A percentile compares a stretch with the other conserved stretches of the same genome.
phyloP scores from a whole-genome alignment of 345 rosid genomes.

The Aquilaria malaccensis region DNA sequence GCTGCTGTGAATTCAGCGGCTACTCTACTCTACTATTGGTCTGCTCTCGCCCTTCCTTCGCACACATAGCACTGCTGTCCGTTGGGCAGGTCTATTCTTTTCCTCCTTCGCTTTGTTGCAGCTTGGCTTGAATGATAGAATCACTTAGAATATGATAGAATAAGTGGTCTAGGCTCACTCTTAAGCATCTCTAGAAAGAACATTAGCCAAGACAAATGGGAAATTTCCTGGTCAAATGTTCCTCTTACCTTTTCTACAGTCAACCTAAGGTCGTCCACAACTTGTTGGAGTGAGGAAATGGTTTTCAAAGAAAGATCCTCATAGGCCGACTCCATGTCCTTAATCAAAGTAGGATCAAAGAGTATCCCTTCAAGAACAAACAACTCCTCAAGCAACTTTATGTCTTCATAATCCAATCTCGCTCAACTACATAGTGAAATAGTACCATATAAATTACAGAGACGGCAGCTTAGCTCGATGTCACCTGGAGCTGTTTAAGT shows the following conservation, averaged over 20 bases:
- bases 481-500: no score
- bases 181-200: no score
- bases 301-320: conserved; percentile 37
- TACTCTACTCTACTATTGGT: no score
- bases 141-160: no score
- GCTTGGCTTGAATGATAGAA: background rate
- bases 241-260: conserved; percentile 42
- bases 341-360: conserved; percentile 31
- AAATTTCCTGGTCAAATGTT: background rate
- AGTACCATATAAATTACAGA: conserved; percentile 7
- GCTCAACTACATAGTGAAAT: conserved; percentile 36
- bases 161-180: no score
- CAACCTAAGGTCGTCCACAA: conserved; percentile 41
- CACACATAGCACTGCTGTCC: no score
- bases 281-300: conserved; percentile 38
- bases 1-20: no score
- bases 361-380: conserved; percentile 43
- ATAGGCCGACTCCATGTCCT: conserved; percentile 34
- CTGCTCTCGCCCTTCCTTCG: no score
- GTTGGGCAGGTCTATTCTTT: no score
- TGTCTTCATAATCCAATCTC: conserved; percentile 50
- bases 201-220: background rate
- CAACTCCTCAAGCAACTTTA: conserved; percentile 61
- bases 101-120: no score
- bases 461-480: background rate